A percentile compares a stretch with the other conserved stretches of the same genome.
Evolutionary conservation across 805 yeast species (phyloP).

Genomic region (Saccharomycopsis sp.): DNA sequence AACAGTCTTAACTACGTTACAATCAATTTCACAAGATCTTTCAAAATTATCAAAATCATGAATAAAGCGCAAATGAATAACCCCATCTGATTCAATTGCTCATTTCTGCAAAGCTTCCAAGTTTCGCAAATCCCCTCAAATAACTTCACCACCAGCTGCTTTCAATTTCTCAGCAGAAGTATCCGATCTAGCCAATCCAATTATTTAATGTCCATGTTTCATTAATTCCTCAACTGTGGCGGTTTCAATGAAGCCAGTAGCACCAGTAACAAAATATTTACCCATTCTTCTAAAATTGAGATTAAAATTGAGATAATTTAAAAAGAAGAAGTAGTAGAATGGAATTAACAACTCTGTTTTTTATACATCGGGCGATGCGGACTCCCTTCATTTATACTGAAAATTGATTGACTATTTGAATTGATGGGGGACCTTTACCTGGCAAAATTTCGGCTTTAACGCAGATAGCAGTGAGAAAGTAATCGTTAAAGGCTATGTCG

Average conservation of each 20-base stretch:
- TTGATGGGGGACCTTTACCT: too few relatives aligned
- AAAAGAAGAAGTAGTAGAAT: too few relatives aligned
- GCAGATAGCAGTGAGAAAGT: too few relatives aligned
- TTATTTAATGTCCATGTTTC: conserved; percentile 26
- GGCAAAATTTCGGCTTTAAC: too few relatives aligned
- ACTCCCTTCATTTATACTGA: too few relatives aligned
- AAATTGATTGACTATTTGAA: too few relatives aligned
- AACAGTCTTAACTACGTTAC: conserved; percentile 24
- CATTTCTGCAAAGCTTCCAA: conserved; percentile 27
- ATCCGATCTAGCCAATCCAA: conserved; percentile 30
- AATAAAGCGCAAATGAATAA: conserved; percentile 32
- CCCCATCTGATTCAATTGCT: conserved; percentile 30
- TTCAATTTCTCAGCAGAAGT: conserved; percentile 26
- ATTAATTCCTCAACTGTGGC: conserved; percentile 24
- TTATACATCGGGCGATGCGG: too few relatives aligned
- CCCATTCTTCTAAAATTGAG: too few relatives aligned
- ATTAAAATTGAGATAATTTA: too few relatives aligned
- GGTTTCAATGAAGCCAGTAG: conserved; percentile 31
- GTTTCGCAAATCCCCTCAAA: conserved; percentile 29
- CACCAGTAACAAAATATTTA: conserved; percentile 36
- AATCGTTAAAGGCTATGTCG: too few relatives aligned
- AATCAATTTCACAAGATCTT: conserved; percentile 24
- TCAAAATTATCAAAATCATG: conserved; percentile 27
- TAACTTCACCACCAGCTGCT: conserved; percentile 24
- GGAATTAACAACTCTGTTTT: too few relatives aligned